Evolutionary conservation across 495 filamentous ascomycete genomes (phyloP).

Genomic region (Pyronema domesticum): DNA sequence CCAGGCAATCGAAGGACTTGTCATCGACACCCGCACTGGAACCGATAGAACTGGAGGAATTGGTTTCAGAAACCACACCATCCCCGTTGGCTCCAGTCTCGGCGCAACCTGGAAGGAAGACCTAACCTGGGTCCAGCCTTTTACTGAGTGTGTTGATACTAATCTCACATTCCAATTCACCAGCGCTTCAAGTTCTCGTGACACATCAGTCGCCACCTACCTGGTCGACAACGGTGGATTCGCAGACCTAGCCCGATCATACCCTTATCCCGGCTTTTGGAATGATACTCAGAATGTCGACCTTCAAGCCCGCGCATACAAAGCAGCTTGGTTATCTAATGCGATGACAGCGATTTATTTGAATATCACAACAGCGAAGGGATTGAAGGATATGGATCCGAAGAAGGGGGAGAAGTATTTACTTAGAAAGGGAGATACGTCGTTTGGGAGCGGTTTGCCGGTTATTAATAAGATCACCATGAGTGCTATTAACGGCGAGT

Average conservation of each 20-base stretch:
- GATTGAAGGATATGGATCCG: slow-evolving; percentile 3
- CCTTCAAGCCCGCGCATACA: slow-evolving; percentile 26
- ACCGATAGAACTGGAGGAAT: slow-evolving; percentile 22
- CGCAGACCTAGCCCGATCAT: neutral
- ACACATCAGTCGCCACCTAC: neutral
- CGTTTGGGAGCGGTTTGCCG: neutral
- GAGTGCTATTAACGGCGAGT: neutral
- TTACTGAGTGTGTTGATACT: slow-evolving; percentile 29
- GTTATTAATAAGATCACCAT: neutral
- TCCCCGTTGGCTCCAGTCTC: slow-evolving; percentile 17
- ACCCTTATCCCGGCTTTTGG: slow-evolving; percentile 9
- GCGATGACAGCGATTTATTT: slow-evolving; percentile 9
- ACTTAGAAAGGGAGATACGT: neutral
- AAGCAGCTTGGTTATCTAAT: slow-evolving; percentile 31
- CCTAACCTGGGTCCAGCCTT: slow-evolving; percentile 31
- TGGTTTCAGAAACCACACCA: slow-evolving; percentile 33
- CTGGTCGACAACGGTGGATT: slow-evolving; percentile 29
- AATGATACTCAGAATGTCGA: slow-evolving; percentile 20
- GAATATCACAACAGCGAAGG: slow-evolving; percentile 10
- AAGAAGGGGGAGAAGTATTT: neutral
- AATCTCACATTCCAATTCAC: slow-evolving; percentile 31
- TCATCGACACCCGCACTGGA: slow-evolving; percentile 26
- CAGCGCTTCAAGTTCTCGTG: neutral
- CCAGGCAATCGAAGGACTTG: slow-evolving; percentile 28
- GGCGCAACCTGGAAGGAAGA: slow-evolving; percentile 30